A percentile compares a stretch with the other conserved stretches of the same genome.
These are phyloP conservation scores for Quercus suber DNA, from an alignment of 306 rosid species.

Conservation along the genomic window DNA sequence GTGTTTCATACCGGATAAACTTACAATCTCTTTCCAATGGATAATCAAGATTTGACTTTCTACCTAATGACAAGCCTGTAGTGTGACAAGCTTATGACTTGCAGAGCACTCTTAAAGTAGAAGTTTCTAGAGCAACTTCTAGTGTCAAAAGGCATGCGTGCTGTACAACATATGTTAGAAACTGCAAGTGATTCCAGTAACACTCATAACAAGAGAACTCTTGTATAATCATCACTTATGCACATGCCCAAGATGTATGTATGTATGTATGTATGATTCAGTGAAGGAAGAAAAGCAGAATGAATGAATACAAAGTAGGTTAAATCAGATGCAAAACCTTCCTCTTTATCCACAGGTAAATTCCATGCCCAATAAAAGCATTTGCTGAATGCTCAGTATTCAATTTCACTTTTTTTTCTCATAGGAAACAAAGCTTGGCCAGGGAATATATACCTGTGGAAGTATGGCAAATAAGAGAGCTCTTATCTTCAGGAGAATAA, in stretches of 20 bases:
- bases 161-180: background rate
- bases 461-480: constrained; percentile 79
- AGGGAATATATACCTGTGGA: constrained; percentile 65
- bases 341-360: background rate
- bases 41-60: background rate
- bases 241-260: background rate
- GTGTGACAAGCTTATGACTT: background rate
- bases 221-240: background rate
- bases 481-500: constrained; percentile 77
- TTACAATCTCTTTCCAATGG: background rate
- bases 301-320: background rate
- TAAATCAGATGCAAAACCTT: background rate
- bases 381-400: background rate
- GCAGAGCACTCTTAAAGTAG: background rate
- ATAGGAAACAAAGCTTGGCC: background rate
- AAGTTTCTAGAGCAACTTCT: background rate
- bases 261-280: background rate
- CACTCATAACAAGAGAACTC: background rate
- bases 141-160: background rate
- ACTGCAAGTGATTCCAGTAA: background rate
- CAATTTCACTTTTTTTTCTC: background rate
- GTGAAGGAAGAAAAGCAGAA: background rate
- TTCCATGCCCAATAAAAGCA: background rate
- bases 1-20: background rate
- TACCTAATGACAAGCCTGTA: background rate